Evolutionary conservation across 495 filamentous ascomycete genomes (phyloP), one percentile per base, ranked within the genome.

Genomic region (Rostrohypoxylon terebratum): DNA sequence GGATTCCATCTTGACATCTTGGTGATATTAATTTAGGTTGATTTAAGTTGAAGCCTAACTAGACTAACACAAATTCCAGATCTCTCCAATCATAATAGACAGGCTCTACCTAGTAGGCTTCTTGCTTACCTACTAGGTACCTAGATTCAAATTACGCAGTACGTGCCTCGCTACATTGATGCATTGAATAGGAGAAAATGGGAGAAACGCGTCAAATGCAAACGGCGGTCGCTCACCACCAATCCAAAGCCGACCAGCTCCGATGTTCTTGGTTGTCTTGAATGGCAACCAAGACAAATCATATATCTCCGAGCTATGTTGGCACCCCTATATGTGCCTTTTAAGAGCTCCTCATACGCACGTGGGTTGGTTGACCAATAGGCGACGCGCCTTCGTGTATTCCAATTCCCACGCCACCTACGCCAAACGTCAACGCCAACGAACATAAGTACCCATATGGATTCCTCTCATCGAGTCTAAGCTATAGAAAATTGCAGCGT

Each of bases 311-410:
- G 13, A 69, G 62, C 57, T 69, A 47, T 44, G 34, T 34, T 54
- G 42, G 48, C 36, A 62, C 25, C 58, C 38, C 42, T 65, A 53
- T 38, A 38, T n/a, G 6, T 44, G 40, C 71, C 71, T 69, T 69
- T 69, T 33, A 57, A 66, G 21, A 73, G 66, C 71, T 73, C 62
- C 61, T 51, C 51, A 54, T 53, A 54, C 58, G 44, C 71, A 74
- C 71, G 71, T 74, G 71, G 71, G 58, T 63, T 42, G 45, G 45
- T 67, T 67, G 50, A 45, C 71, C 71, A 74, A 74, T 74, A 50
- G 36, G 40, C 14, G 36, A 59, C 44, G 20, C 25, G 23, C 57
- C 23, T 50, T 47, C 8, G 47, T 45, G 21, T 59, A 11, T 61
- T 64, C 45, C 59, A 51, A 65, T 58, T 66, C 71, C 59, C 33